These are phyloP conservation scores for Fusarium sp. DNA, from an alignment of 2,329 filamentous ascomycete species.

Conservation along the genomic window DNA sequence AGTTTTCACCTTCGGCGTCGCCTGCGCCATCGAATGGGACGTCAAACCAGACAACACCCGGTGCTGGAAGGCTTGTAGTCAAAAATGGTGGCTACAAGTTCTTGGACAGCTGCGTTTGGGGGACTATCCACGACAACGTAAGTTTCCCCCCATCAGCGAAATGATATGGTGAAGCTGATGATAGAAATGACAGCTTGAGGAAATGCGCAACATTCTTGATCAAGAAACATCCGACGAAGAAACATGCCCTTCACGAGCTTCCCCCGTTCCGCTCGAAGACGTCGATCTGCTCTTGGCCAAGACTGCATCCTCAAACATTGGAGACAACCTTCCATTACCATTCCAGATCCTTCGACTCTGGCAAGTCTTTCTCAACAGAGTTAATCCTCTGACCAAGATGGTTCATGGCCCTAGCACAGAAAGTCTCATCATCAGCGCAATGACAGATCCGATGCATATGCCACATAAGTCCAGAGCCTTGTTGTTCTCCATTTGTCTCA, in stretches of 20 bases:
- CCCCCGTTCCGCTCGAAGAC: neutral
- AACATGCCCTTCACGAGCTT: neutral
- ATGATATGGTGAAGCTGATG: no score
- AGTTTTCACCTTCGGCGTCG: neutral
- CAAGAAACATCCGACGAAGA: slow-evolving; percentile 22
- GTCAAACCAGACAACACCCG: neutral
- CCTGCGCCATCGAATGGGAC: neutral
- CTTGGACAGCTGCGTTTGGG: slow-evolving; percentile 7
- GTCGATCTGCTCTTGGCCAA: slow-evolving; percentile 3
- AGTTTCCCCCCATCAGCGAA: neutral
- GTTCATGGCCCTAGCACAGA: slow-evolving; percentile 16
- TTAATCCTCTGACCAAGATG: slow-evolving; percentile 9
- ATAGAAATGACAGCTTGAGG: neutral
- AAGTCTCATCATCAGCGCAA: neutral
- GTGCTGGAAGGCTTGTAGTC: slow-evolving; percentile 13
- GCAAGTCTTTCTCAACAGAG: slow-evolving; percentile 21
- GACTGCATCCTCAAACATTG: neutral
- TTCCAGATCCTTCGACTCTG: slow-evolving; percentile 9
- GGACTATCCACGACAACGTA: slow-evolving; percentile 11
- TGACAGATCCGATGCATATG: slow-evolving; percentile 1
- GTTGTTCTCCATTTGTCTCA: slow-evolving; percentile 4
- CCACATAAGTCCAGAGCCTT: neutral
- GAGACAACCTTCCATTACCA: neutral
- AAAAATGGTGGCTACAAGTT: slow-evolving; percentile 19
- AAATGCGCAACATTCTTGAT: slow-evolving; percentile 23